Base-by-base conservation (phyloP, 2,329 filamentous ascomycete species). In the Raffaelea arxii region DNA sequence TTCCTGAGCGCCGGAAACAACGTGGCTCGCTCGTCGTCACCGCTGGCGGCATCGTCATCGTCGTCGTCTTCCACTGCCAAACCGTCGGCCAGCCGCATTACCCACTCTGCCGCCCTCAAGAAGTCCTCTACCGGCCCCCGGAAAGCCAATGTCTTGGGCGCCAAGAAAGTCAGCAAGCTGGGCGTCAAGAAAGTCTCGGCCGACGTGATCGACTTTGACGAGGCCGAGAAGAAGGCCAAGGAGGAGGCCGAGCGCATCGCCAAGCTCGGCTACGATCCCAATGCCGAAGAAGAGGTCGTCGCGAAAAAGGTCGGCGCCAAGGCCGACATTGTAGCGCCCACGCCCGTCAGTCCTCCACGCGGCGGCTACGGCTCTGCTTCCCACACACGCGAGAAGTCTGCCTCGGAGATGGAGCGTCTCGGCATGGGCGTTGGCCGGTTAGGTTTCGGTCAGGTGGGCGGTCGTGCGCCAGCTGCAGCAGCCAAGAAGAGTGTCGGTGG, bases 241-340 rank as follows among this genome's bases (percentile, higher is more conserved):
- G 92, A 97, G 66, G 92, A 98, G 66, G 92, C 90, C 3, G 92
- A 97, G 65, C 83, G 92, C 55, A 92, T 96, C 61, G 89, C 84
- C 62, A 95, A 94, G 68, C 72, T 98, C 21, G 92, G 92, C 35
- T 98, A 98, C 59, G 89, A 98, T 58, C 88, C 90, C 1, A 85
- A 96, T 53, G 90, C 88, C 19, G 91, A 94, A 65, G 77, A 77
- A 55, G 75, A 64, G 41, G 64, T 66, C 11, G 68, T 66, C 22
- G 62, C 67, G 53, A 60, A 62, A 32, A 71, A 78, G 51, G 54
- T 71, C 12, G 71, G 77, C 19, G 18, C 41, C 49, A 72, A 46
- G 36, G 35, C 43, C 10, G 44, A 25, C 4, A 44, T 94, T 53
- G 72, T 80, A 46, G 69, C 84, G 21, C 86, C 91, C 1, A 85